Base-by-base conservation (phyloP, 2,329 filamentous ascomycete species). In the Monosporascus sp. region DNA sequence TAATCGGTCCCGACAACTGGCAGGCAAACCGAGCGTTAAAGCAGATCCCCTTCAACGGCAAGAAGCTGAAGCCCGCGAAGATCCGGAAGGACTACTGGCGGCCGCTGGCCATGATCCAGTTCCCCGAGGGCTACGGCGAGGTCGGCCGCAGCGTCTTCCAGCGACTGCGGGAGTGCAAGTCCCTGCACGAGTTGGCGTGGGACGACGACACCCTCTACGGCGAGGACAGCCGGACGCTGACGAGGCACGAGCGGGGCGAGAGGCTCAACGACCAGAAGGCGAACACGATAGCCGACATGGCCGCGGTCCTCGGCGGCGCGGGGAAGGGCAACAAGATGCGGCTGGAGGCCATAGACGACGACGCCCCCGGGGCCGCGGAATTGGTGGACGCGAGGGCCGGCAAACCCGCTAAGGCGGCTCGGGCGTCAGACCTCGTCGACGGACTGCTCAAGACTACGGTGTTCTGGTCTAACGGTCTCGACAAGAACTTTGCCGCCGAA, bases 51-150 rank as follows among this genome's bases (percentile, higher is more conserved):
- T 88, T 80, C 73, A 83, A 84, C 59, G 85, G 84, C 70, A 88
- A 87, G 68, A 87, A 88, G 70, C 77, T 81, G 47, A 80, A 82
- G 59, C 84, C 84, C 2, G 67, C 78, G 51, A 82, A 81, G 62
- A 72, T 88, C 40, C 83, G 85, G 54, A 86, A 84, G 69, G 85
- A 88, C 72, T 82, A 84, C 70, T 88, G 86, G 85, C 72, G 73
- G 36, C 81, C 82, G 7, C 71, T 87, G 62, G 83, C 83, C 49
- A 70, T 78, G 57, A 80, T 88, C 56, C 72, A 78, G 63, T 84
- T 88, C 65, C 77, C 77, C 44, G 56, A 69, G 45, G 80, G 78
- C 44, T 70, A 74, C 40, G 79, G 78, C 54, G 65, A 71, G 26
- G 72, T 84, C 16, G 85, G 85, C 24, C 80, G 79, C 31, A 80